Base-by-base conservation (phyloP, 2,329 filamentous ascomycete genomes). In the Aspergillus tanneri region DNA sequence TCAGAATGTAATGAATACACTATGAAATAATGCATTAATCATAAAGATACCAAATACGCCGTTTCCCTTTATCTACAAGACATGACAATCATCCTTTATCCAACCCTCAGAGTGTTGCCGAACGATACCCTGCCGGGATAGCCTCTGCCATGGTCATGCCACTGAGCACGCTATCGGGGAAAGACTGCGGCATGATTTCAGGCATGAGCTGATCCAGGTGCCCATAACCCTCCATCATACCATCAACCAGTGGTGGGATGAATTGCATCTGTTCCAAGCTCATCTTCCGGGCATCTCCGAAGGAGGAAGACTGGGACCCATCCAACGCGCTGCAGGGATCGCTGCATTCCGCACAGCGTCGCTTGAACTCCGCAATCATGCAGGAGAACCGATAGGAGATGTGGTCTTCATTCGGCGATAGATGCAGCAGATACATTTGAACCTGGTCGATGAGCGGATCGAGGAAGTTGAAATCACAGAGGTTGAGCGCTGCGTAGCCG, bases 401-500 rank as follows among this genome's bases (percentile, higher is more conserved):
- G 38, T 68, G 65, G 22, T 67, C 61, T 38, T 65, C 63, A 28
- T 60, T 62, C 3, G 65, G 65, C 0, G 65, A 55, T 12, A 68
- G 54, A 19, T 67, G 62, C 6, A 68, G 60, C 19, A 68, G 56
- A 32, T 65, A 66, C 12, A 59, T 57, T 24, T 64, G 65, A 5
- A 66, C 58, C 47, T 67, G 62, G 35, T 60, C 64, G 40, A 68
- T 67, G 3, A 67, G 53, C 2, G 64, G 60, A 36, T 67, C 65
- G 11, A 62, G 50, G 22, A 63, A 47, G 23, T 58, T 66, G 43
- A 65, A 67, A 40, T 68, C 65, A 47, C 65, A 68, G 12, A 68
- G 55, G 3, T 65, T 68, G n/a, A 68, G 54, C 11, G 65, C 63
- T 16, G 65, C 65, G 34, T 68, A 68, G 49, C 61, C 61, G 24